Base-by-base conservation (phyloP, 805 yeast species). In the Teunomyces panamensis region DNA sequence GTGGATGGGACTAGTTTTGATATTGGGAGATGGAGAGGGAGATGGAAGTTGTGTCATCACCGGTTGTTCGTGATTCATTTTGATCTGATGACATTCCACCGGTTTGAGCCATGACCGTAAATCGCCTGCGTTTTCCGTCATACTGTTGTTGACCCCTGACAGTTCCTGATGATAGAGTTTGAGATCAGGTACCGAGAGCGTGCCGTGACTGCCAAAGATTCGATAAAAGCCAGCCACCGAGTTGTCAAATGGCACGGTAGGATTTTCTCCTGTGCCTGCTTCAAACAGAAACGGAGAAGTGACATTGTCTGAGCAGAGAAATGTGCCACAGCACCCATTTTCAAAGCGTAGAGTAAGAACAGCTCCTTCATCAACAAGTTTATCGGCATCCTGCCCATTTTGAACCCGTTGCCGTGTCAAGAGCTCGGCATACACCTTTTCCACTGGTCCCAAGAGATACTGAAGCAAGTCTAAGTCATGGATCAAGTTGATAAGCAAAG, bases 181-280 rank as follows among this genome's bases (percentile, higher is more conserved):
- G 53, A 70, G 51, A 46, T 69, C 75, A 2, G 75, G 75, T 4
- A 70, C 55, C 16, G 72, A 67, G 13, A 69, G 55, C 0, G 74
- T 69, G 1, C 74, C 74, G 24, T 62, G 56, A n/a, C 69, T 57
- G 2, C 74, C 75, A 58, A 68, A 69, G 5, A 70, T 57, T 30
- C 72, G 53, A 48, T 70, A 70, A 44, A 68, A 56, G 2, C 75
- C 74, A 37, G 59, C 53, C 8, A 62, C 53, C 10, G 52, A 59
- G 9, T 61, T 60, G 48, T 63, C 57, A 28, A 53, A 53, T 1
- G 74, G 74, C 14, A 69, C 57, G 11, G 57, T 59, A 11, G 74
- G 74, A 54, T 69, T 69, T 49, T 69, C 74, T 5, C 74, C 74
- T 2, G 74, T 69, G 7, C 71, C 70, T 13, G 61, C 53, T 46